phyloP scores from a whole-genome alignment of 768 basidiomycete species.

The Xanthoconium purpureum region DNA sequence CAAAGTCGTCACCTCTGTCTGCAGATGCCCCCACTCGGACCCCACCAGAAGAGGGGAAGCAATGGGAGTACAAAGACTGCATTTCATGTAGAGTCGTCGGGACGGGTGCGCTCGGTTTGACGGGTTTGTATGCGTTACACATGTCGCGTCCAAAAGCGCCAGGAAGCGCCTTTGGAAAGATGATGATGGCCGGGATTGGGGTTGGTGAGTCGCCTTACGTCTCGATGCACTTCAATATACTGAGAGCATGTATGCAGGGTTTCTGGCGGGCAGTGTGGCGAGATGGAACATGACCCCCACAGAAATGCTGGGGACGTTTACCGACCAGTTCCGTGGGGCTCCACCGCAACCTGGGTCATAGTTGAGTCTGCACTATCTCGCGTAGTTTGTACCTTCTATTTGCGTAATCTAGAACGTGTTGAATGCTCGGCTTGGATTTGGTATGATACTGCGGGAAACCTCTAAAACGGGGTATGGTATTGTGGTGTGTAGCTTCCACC shows the following conservation, averaged over 20 bases:
- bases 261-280: slow-evolving; percentile 28
- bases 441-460: not conserved
- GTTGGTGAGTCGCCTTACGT: slow-evolving; percentile 42
- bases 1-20: slow-evolving; percentile 1
- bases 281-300: slow-evolving; percentile 31
- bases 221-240: not conserved
- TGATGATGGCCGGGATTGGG: slow-evolving; percentile 59
- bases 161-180: slow-evolving; percentile 58
- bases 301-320: slow-evolving; percentile 19
- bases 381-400: not conserved
- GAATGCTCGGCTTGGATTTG: not conserved
- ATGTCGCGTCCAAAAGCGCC: slow-evolving; percentile 61
- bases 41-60: slow-evolving; percentile 5
- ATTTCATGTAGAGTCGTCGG: slow-evolving; percentile 70
- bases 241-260: slow-evolving; percentile 21
- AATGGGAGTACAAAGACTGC: slow-evolving; percentile 46
- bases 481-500: not conserved
- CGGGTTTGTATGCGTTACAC: slow-evolving; percentile 66
- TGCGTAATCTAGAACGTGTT: not conserved
- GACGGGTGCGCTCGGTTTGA: slow-evolving; percentile 56
- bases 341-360: slow-evolving; percentile 3
- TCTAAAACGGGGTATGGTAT: not conserved
- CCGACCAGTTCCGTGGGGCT: slow-evolving; percentile 8
- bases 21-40: not conserved
- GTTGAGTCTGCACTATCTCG: not conserved